Conservation (phyloP, 2,329 filamentous ascomycete species). For the Scytalidium lignicola region DNA sequence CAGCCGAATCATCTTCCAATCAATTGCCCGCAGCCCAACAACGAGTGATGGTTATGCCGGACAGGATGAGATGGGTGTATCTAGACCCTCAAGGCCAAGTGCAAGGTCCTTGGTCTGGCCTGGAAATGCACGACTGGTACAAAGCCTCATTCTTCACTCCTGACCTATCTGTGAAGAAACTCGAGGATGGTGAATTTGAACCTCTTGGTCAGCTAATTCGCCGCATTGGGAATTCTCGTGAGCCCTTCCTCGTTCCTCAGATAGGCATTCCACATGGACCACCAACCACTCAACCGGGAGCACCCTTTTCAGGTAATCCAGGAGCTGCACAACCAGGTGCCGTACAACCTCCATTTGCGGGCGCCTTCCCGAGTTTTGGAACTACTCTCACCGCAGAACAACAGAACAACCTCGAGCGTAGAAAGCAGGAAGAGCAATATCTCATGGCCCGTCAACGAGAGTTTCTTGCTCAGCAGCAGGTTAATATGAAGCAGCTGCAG, state of each 20-base stretch:
- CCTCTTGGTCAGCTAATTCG: constrained; percentile 90
- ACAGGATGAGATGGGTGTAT: constrained; percentile 98
- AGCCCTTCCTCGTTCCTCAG: constrained; percentile 95
- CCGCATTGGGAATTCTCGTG: constrained; percentile 92
- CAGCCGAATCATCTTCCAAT: constrained; percentile 50
- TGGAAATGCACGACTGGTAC: constrained; percentile 99
- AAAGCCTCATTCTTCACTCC: constrained; percentile 97
- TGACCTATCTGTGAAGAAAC: constrained; percentile 88
- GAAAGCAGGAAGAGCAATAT: constrained; percentile 98
- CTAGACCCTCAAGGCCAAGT: constrained; percentile 88
- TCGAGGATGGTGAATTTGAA: constrained; percentile 91
- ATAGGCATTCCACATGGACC: constrained; percentile 91
- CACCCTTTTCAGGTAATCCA: constrained; percentile 29
- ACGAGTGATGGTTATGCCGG: constrained; percentile 97
- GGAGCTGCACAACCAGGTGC: constrained; percentile 50
- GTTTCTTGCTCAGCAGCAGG: constrained; percentile 81
- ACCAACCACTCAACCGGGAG: constrained; percentile 42
- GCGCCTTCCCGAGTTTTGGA: constrained; percentile 92
- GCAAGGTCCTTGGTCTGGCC: constrained; percentile 89
- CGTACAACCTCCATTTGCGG: constrained; percentile 83
- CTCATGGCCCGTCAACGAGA: constrained; percentile 95
- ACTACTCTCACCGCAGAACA: constrained; percentile 95
- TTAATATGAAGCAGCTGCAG: constrained; percentile 68
- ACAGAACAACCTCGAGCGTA: constrained; percentile 91
- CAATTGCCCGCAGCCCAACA: constrained; percentile 66